Base-by-base conservation (phyloP, 2,329 filamentous ascomycete genomes). In the Zopfia rhizophila region DNA sequence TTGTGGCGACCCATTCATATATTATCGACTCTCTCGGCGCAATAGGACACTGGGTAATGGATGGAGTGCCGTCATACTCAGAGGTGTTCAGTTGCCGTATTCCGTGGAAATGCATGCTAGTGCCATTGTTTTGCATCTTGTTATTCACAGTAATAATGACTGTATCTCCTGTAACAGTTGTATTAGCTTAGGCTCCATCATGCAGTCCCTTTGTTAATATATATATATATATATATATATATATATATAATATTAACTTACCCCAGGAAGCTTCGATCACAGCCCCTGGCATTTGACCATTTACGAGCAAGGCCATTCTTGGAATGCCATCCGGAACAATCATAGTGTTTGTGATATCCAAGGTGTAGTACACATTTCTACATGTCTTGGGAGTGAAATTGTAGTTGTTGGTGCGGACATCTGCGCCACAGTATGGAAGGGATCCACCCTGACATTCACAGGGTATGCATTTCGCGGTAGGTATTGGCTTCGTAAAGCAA, bases 251-350 rank as follows among this genome's bases (percentile, higher is more conserved):
- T 10, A 32, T 11, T 7, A 10, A 32, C 29, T 32, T 14, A 25
- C 86, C 86, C 37, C 85, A 74, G 35, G 79, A 79, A 25, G 82
- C 86, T 38, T 82, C 78, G 45, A 91, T 85, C 18, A 73, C 70
- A 1, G 90, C 89, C 39, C 88, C 80, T 2, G 89, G 90, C 87
- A 89, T 91, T 72, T 86, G 69, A 4, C 82, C 83, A 61, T 94
- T 93, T 73, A 94, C 87, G 32, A 87, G 88, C 63, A 93, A 89
- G 3, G 82, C 82, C n/a, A 84, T 79, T 22, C 89, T 80, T 27
- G 82, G 76, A 48, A 80, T 79, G 16, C 85, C 86, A 72, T 93
- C 89, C 0, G 89, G 90, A 58, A 89, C 87, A 17, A 47, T 27
- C n/a, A n/a, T 75, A 0, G 55, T 65, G 40, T 74, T 72, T 11